These are phyloP conservation scores for Westerdykella ornata DNA, from an alignment of 2,329 filamentous ascomycete genomes.

Conservation along the genomic window DNA sequence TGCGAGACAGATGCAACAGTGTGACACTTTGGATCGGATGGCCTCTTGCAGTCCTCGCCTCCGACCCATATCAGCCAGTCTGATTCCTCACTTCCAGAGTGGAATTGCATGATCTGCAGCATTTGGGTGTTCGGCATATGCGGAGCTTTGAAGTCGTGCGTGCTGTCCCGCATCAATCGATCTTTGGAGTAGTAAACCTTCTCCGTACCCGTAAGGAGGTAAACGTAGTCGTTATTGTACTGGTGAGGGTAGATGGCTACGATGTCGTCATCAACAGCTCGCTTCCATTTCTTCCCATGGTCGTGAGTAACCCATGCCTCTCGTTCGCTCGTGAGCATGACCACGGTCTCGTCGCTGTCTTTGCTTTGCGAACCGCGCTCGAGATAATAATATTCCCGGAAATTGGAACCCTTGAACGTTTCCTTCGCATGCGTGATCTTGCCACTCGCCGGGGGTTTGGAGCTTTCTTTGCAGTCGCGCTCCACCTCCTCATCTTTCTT, in stretches of 20 bases:
- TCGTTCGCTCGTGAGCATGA: conserved; percentile 53
- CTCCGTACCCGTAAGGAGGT: conserved; percentile 67
- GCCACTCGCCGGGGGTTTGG: conserved; percentile 53
- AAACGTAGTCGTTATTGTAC: conserved; percentile 78
- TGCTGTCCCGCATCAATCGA: conserved; percentile 56
- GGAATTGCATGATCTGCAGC: conserved; percentile 63
- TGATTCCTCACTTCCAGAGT: conserved; percentile 61
- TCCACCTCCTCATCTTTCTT: conserved; percentile 52
- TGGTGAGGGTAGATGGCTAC: conserved; percentile 66
- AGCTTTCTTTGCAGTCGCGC: conserved; percentile 62
- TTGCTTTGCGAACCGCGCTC: conserved; percentile 57
- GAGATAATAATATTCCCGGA: conserved; percentile 63
- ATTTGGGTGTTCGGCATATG: conserved; percentile 48
- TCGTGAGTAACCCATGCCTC: conserved; percentile 70
- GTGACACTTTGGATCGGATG: conserved; percentile 54
- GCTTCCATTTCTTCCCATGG: conserved; percentile 83
- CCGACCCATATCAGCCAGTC: conserved; percentile 94
- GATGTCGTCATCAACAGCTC: conserved; percentile 64
- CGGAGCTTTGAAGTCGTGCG: conserved; percentile 67
- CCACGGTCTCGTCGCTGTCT: conserved; percentile 75
- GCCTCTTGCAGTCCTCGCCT: conserved; percentile 56
- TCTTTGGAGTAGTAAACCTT: conserved; percentile 75
- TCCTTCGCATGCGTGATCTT: conserved; percentile 57
- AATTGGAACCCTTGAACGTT: conserved; percentile 55
- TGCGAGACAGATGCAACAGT: conserved; percentile 67